Percentiles rank a stretch among this genome's conserved stretches.
Evolutionary conservation across 108 stramenopile genomes (phyloP).

Genomic region (Poteriospumella lacustris): DNA sequence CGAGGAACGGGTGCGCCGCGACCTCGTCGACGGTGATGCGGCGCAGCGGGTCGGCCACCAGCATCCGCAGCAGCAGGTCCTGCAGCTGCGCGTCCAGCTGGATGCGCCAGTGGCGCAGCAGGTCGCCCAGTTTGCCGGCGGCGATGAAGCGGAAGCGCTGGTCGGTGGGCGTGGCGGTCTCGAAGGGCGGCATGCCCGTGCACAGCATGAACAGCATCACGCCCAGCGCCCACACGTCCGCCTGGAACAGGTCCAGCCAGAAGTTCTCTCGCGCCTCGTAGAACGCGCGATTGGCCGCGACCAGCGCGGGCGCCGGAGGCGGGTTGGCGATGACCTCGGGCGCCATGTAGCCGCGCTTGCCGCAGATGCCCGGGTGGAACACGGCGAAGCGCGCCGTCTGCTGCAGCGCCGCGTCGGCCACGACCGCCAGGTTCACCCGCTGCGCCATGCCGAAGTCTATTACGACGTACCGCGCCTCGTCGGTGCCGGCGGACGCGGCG

Average conservation of each 20-base stretch:
- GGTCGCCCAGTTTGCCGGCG: slow-evolving; percentile 58
- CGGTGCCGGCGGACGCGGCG: too few relatives aligned
- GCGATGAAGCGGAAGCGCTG: slow-evolving; percentile 72
- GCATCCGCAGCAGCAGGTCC: slow-evolving; percentile 74
- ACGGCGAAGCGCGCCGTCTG: slow-evolving; percentile 63
- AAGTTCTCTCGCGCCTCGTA: too few relatives aligned
- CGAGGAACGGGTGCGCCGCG: slow-evolving; percentile 54
- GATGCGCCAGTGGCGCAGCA: slow-evolving; percentile 68
- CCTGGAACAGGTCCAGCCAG: slow-evolving; percentile 79
- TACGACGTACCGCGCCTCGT: slow-evolving; percentile 21
- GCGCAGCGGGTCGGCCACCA: slow-evolving; percentile 58
- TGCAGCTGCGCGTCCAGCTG: neutral
- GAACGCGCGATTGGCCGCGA: too few relatives aligned
- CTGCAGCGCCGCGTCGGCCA: slow-evolving; percentile 54
- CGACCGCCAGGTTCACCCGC: slow-evolving; percentile 32
- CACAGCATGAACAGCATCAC: slow-evolving; percentile 89
- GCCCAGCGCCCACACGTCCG: slow-evolving; percentile 88
- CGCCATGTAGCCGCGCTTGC: slow-evolving; percentile 90
- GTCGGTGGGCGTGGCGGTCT: slow-evolving; percentile 64
- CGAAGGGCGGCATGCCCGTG: slow-evolving; percentile 84
- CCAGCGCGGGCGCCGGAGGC: too few relatives aligned
- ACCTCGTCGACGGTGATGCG: slow-evolving; percentile 65
- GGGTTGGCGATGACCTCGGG: slow-evolving; percentile 68
- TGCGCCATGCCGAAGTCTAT: slow-evolving; percentile 42
- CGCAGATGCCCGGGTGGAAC: slow-evolving; percentile 74